Evolutionary conservation across 2,329 filamentous ascomycete species (phyloP), one percentile per base, ranked within the genome.

Genomic region (Rutstroemia sp.): DNA sequence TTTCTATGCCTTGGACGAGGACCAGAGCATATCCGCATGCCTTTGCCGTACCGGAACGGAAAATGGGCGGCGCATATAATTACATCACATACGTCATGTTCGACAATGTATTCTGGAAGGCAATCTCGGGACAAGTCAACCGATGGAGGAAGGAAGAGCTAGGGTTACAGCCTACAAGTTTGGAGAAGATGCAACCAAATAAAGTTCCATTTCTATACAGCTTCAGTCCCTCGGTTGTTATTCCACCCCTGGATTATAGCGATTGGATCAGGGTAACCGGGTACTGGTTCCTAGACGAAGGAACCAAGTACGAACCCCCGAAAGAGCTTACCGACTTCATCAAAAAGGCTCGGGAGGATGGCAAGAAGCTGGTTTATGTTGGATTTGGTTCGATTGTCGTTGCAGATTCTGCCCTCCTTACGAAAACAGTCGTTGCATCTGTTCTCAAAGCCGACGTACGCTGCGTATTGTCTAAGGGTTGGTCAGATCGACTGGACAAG

Each of bases 201-300:
- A 95, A 95, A 70, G 90, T 96, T n/a, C 94, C 94, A 0, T 99
- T 99, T 72, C 73, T 99, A 47, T 99, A 99, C 76, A 97, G 96
- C 73, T 97, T 96, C 71, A 95, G 89, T 56, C 90, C 92, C 0
- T 88, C 84, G 10, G 94, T 99, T 12, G 94, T 99, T n/a, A 84
- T 89, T 2, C 92, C 92, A 27, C 94, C 94, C 16, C 77, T 96
- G 1, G 94, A 99, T 73, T 99, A 92, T 73, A 92, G 89, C 44
- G 94, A 97, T 71, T 99, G 94, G 94, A 94, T 99, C 69, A 84
- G 90, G 45, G 89, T 97, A 7, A 97, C 94, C 0, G 94, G 94
- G 0, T 97, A 99, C 73, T 99, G 94, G 94, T 97, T 99, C 72
- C 74, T 99, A 49, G 87, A 96, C 63, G 92, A 96, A 70, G 77